phyloP scores from a whole-genome alignment of 1,284 basidiomycete species.

The Omphalotus olearius region DNA sequence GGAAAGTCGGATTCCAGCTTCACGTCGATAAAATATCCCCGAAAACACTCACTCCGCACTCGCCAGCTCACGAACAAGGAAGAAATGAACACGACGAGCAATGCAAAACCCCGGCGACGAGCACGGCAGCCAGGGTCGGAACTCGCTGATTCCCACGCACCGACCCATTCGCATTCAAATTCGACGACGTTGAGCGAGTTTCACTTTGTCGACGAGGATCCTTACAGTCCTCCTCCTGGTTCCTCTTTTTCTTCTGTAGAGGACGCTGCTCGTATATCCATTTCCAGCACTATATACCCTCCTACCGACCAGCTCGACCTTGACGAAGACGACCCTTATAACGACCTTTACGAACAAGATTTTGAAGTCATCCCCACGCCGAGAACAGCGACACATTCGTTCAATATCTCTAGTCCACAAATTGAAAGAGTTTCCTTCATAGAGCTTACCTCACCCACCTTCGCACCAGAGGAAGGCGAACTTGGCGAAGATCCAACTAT shows the following conservation, averaged over 20 bases:
- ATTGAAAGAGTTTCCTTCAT: slow-evolving; percentile 11
- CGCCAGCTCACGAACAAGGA: not conserved
- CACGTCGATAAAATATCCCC: too few species aligned
- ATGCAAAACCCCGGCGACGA: slow-evolving; percentile 8
- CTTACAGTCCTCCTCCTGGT: slow-evolving; percentile 21
- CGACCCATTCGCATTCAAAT: too few species aligned
- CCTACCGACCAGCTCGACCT: slow-evolving; percentile 28
- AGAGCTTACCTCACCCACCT: slow-evolving; percentile 10
- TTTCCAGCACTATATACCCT: slow-evolving; percentile 42
- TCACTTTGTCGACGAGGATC: slow-evolving; percentile 17
- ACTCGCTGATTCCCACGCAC: not conserved
- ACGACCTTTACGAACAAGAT: slow-evolving; percentile 15
- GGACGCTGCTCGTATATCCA: slow-evolving; percentile 37
- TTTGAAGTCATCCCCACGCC: slow-evolving; percentile 9
- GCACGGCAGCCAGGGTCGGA: slow-evolving; percentile 13
- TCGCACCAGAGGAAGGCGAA: not conserved
- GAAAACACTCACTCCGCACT: not conserved
- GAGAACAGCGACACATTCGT: slow-evolving; percentile 3
- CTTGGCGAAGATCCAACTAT: not conserved
- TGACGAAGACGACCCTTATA: slow-evolving; percentile 13
- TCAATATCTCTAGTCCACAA: slow-evolving; percentile 7
- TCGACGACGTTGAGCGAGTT: slow-evolving; percentile 12
- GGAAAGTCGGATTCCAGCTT: too few species aligned
- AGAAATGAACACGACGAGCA: slow-evolving; percentile 1
- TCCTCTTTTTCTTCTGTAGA: slow-evolving; percentile 21